phyloP scores from a whole-genome alignment of 805 yeast species.

The Diddensiella transvaalensis region DNA sequence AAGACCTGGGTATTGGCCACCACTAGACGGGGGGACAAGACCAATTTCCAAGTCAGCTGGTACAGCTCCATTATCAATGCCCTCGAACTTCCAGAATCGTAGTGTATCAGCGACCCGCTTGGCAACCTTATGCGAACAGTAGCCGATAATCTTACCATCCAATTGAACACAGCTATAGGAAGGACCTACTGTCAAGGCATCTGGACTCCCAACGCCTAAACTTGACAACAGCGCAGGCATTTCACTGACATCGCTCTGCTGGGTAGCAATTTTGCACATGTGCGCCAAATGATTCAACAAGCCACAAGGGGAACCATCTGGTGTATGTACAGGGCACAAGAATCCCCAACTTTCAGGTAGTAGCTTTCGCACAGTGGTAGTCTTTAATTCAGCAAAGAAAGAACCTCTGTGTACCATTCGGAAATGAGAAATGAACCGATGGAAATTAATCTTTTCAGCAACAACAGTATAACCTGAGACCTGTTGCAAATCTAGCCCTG shows the following conservation, averaged over 20 bases:
- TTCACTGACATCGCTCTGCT: conserved; percentile 64
- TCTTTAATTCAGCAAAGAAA: conserved; percentile 95
- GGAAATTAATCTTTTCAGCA: conserved; percentile 96
- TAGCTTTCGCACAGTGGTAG: conserved; percentile 93
- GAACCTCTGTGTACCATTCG: conserved; percentile 99
- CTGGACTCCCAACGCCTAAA: conserved; percentile 70
- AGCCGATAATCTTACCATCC: conserved; percentile 89
- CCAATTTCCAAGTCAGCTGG: conserved; percentile 91
- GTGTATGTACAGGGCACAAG: conserved; percentile 98
- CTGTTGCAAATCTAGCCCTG: conserved; percentile 97
- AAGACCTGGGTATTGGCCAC: conserved; percentile 97
- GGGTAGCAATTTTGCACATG: conserved; percentile 83
- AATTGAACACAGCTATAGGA: conserved; percentile 82
- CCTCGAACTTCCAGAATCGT: conserved; percentile 89
- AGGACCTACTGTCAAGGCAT: conserved; percentile 77
- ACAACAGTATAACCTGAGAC: conserved; percentile 98
- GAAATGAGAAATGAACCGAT: conserved; percentile 96
- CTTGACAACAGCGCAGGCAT: conserved; percentile 63
- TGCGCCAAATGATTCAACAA: conserved; percentile 93
- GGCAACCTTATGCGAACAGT: conserved; percentile 91
- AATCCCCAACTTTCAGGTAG: conserved; percentile 99
- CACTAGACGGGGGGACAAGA: conserved; percentile 89
- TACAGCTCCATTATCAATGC: conserved; percentile 50
- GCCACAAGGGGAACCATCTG: conserved; percentile 99
- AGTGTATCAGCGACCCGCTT: conserved; percentile 81